Conservation (phyloP, 2,329 filamentous ascomycete species). For the Meredithiella fracta region DNA sequence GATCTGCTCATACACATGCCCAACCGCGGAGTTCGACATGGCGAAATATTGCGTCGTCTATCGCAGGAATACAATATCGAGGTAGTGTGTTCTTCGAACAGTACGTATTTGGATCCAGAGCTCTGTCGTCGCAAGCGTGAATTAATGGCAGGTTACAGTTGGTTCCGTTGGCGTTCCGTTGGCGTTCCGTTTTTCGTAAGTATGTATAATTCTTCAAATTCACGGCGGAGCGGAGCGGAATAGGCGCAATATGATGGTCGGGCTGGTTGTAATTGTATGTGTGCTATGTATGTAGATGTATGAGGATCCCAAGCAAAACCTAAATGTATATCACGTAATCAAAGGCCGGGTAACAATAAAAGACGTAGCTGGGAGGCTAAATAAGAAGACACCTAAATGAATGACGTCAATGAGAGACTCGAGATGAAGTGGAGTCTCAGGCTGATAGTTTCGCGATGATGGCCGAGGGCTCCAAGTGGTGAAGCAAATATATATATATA, state of each 20-base stretch:
- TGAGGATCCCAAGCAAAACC: too few species aligned
- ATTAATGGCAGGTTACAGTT: too few species aligned
- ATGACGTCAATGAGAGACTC: background rate
- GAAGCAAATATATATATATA: conserved; percentile 8
- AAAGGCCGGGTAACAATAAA: background rate
- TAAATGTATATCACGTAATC: too few species aligned
- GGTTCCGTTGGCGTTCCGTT: too few species aligned
- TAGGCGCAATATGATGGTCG: too few species aligned
- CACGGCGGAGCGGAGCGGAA: too few species aligned
- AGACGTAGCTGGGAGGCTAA: background rate
- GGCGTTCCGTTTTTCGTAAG: too few species aligned
- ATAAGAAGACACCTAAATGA: background rate
- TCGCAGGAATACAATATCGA: background rate
- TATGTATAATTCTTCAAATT: too few species aligned
- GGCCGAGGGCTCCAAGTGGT: background rate
- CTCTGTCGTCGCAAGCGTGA: too few species aligned
- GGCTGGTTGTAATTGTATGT: too few species aligned
- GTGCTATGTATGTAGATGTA: too few species aligned
- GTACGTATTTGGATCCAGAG: too few species aligned
- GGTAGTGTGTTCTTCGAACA: background rate
- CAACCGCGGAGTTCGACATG: conserved; percentile 48
- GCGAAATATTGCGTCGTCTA: conserved; percentile 16
- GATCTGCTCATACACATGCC: conserved; percentile 62
- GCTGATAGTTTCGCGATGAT: background rate
- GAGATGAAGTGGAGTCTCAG: background rate